Conservation (phyloP, 495 filamentous ascomycete species). For the Penicillium paxilli region DNA sequence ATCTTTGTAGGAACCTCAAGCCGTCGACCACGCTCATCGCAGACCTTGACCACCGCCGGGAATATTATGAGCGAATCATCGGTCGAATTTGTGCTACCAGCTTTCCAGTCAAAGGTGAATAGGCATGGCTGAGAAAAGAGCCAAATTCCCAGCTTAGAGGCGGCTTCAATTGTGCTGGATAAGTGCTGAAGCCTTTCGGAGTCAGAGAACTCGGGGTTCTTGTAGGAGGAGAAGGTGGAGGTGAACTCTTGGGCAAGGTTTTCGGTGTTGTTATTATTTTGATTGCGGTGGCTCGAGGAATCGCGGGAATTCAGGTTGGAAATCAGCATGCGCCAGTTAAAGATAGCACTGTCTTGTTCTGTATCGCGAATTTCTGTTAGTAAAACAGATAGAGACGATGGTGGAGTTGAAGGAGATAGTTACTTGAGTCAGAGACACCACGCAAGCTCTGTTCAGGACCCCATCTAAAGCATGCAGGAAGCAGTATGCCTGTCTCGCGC, state of each 20-base stretch:
- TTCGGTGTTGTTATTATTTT: neutral
- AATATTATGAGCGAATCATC: constrained; percentile 7
- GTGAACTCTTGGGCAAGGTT: constrained; percentile 19
- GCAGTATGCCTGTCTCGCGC: constrained; percentile 4
- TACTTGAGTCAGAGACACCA: neutral
- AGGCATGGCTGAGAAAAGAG: constrained; percentile 28
- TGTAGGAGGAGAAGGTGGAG: constrained; percentile 19
- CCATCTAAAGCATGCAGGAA: constrained; percentile 14
- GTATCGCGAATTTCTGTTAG: neutral
- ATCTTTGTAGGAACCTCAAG: constrained; percentile 15
- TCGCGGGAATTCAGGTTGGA: constrained; percentile 12
- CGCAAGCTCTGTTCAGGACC: neutral
- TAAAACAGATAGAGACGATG: neutral
- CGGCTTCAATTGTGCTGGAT: constrained; percentile 10
- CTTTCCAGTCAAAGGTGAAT: constrained; percentile 20
- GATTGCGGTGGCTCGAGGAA: neutral
- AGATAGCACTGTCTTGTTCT: constrained; percentile 9
- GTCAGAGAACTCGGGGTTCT: constrained; percentile 8
- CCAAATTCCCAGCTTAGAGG: constrained; percentile 24
- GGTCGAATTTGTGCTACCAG: neutral
- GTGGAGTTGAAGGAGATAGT: neutral
- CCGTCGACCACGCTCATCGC: constrained; percentile 19
- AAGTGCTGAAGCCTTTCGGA: constrained; percentile 16
- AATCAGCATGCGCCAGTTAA: constrained; percentile 30
- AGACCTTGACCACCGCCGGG: constrained; percentile 21